Base-by-base conservation (phyloP, 257 asterid genomes). In the Solanum commersonii region DNA sequence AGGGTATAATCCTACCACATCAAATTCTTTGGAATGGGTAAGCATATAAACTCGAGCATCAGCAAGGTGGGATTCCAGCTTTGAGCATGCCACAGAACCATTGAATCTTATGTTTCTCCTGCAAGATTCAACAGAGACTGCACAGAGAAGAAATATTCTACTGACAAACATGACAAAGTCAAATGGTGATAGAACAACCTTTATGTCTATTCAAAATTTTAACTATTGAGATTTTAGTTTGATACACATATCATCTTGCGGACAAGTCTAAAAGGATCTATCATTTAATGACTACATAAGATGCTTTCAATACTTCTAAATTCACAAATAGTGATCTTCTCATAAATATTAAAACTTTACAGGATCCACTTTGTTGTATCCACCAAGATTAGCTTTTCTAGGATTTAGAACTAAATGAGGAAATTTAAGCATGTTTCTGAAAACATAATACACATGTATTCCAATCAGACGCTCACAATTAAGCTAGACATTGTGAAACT, bases 41-140 rank as follows among this genome's bases (percentile, higher is more conserved):
- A 96, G 98, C 98, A 97, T 96, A 92, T 95, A 94, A 65, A 97
- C 96, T 88, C 98, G 93, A 40, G 99, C 99, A 88, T 97, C 99
- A 81, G 91, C 94, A 89, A 93, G 95, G 87, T 92, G 92, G 4
- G 98, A 95, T 90, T 97, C 98, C 94, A 97, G 98, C 94, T 97
- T 97, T 12, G 95, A 91, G 86, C 95, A 88, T 89, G 97, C 98
- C 87, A 92, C 92, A 15, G 97, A 94, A 84, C 99, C 99, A 90
- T 96, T 97, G 87, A 95, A 95, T 87, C 96, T 95, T 77, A 97
- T 95, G 90, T 97, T 97, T 94, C 98, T 93, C 92, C 92, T 89
- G 92, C 99, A 97, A 86, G 98, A 93, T 90, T 97, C 99, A 87
- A 97, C 99, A 52, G 98, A 94, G 44, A 74, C 98, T 97, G 98